These are phyloP conservation scores for Syzygium grande DNA, from an alignment of 345 rosid genomes.

Conservation along the genomic window DNA sequence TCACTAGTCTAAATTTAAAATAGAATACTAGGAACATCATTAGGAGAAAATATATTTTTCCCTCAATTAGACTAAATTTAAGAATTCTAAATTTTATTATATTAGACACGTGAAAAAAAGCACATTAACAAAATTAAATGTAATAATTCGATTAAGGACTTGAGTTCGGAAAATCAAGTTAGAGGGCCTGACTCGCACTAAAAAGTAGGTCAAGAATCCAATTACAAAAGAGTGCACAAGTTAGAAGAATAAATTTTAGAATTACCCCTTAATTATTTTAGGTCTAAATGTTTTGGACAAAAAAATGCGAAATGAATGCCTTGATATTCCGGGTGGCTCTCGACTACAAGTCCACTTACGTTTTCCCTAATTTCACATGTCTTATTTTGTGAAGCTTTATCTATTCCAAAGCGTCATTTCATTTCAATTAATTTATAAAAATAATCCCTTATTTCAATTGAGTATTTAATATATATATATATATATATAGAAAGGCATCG, in stretches of 20 bases:
- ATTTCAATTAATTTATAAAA: no score
- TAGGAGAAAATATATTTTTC: not conserved
- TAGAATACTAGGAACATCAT: not conserved
- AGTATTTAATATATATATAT: no score
- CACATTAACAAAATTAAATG: not conserved
- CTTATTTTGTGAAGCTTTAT: no score
- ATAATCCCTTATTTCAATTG: no score
- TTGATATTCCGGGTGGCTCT: no score
- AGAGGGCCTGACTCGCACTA: not conserved
- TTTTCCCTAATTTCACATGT: no score
- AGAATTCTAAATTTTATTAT: not conserved
- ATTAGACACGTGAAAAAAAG: not conserved
- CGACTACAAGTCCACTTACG: no score
- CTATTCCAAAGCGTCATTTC: no score
- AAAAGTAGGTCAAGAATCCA: not conserved
- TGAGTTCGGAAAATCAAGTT: not conserved
- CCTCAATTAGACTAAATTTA: not conserved
- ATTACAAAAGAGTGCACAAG: not conserved
- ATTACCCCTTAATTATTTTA: not conserved
- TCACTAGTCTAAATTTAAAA: not conserved
- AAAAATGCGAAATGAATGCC: no score
- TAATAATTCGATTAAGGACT: not conserved
- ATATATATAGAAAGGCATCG: no score
- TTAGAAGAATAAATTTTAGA: not conserved
- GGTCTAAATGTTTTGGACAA: not conserved